These are phyloP conservation scores for Ilex paraguariensis DNA, from an alignment of 305 asterid species.

Conservation along the genomic window DNA sequence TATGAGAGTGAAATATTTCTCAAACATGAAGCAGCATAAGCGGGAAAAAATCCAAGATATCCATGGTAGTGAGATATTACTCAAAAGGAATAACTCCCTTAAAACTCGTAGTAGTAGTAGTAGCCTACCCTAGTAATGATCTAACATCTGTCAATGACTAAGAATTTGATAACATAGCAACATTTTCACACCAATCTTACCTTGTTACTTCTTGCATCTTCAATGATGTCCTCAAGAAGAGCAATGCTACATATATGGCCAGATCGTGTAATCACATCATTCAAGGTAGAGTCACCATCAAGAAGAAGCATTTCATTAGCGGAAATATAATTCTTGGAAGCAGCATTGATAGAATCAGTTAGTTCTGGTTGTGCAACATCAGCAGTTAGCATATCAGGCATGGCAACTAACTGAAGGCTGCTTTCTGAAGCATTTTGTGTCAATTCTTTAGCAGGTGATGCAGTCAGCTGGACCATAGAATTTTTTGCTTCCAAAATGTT, in stretches of 20 bases:
- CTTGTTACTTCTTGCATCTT: constrained; percentile 73
- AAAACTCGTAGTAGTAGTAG: too few species aligned
- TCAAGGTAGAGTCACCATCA: constrained; percentile 31
- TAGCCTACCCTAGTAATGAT: too few species aligned
- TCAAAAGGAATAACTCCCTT: background rate
- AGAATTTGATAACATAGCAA: too few species aligned
- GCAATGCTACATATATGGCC: constrained; percentile 13
- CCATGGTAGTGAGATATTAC: background rate
- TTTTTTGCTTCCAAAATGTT: too few species aligned
- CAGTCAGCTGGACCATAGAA: too few species aligned
- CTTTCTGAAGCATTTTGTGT: too few species aligned
- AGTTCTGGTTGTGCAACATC: constrained; percentile 22
- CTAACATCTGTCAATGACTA: too few species aligned
- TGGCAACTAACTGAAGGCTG: too few species aligned
- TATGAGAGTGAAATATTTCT: too few species aligned
- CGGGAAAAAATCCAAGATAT: background rate
- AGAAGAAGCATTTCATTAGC: constrained; percentile 20
- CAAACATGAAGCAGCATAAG: background rate
- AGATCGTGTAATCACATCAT: constrained; percentile 41
- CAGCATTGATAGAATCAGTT: constrained; percentile 16
- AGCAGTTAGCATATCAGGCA: background rate
- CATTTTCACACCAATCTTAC: constrained; percentile 22
- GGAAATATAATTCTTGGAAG: constrained; percentile 21
- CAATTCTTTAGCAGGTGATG: too few species aligned
- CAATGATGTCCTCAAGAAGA: constrained; percentile 52